A percentile compares a stretch with the other conserved stretches of the same genome.
These are phyloP conservation scores for Globisporangium cylindrosporum DNA, from an alignment of 352 stramenopile species.

Conservation along the genomic window DNA sequence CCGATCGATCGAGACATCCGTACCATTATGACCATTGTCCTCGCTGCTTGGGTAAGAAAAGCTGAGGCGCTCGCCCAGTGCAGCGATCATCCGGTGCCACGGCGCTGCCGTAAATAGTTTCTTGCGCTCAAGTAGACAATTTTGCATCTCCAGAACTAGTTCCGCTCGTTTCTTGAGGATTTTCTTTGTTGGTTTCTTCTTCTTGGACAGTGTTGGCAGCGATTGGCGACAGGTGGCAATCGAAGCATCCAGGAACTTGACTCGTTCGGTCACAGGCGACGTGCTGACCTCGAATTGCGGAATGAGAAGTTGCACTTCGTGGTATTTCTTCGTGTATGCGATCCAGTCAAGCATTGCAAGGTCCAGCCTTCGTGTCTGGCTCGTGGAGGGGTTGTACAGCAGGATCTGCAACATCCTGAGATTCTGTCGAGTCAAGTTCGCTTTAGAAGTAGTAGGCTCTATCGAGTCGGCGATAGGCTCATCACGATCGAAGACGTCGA, in stretches of 20 bases:
- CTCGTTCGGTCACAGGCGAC: conserved; percentile 13
- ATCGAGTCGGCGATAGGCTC: too few species aligned
- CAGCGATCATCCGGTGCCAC: conserved; percentile 34
- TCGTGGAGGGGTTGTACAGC: conserved; percentile 36
- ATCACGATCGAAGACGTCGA: conserved; percentile 6
- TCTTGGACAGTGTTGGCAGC: conserved; percentile 4
- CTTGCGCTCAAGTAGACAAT: conserved; percentile 23
- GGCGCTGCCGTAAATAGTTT: conserved; percentile 23
- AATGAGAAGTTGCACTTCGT: conserved; percentile 39
- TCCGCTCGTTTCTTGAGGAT: conserved; percentile 32
- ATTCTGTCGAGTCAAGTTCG: neutral
- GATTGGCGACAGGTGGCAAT: conserved; percentile 8
- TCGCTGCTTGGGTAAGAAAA: neutral
- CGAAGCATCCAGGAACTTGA: conserved; percentile 13
- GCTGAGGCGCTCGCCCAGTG: conserved; percentile 33
- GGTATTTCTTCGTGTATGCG: conserved; percentile 33
- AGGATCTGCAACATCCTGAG: conserved; percentile 26
- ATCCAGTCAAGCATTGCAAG: conserved; percentile 42
- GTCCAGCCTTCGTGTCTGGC: conserved; percentile 13
- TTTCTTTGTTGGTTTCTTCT: conserved; percentile 23
- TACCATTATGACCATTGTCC: too few species aligned
- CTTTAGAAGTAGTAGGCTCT: too few species aligned
- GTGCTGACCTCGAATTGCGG: conserved; percentile 28
- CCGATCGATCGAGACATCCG: conserved; percentile 29
- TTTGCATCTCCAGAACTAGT: conserved; percentile 15